These are phyloP conservation scores for Leccinum olivaceopallidum DNA, from an alignment of 768 basidiomycete species.

Conservation along the genomic window DNA sequence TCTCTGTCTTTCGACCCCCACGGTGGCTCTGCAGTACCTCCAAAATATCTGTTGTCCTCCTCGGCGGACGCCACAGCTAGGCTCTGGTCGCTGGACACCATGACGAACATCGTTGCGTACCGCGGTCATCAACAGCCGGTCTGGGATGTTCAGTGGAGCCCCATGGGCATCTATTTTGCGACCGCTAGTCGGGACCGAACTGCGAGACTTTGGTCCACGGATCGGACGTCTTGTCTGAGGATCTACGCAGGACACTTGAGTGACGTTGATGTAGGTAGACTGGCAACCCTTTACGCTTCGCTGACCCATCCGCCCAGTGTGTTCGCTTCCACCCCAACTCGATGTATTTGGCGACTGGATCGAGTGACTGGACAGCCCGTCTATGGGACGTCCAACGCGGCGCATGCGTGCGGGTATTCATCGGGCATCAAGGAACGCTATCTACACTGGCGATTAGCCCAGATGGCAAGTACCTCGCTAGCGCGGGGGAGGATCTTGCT, in stretches of 20 bases:
- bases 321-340: constrained; percentile 98
- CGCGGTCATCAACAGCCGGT: constrained; percentile 96
- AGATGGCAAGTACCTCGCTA: constrained; percentile 92
- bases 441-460: constrained; percentile 88
- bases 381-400: constrained; percentile 99
- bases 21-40: constrained; percentile 81
- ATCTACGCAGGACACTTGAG: constrained; percentile 96
- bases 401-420: constrained; percentile 89
- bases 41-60: constrained; percentile 84
- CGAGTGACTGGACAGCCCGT: constrained; percentile 93
- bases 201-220: constrained; percentile 95
- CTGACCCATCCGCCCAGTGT: constrained; percentile 54
- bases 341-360: constrained; percentile 94
- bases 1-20: constrained; percentile 92
- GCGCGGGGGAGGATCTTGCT: constrained; percentile 87
- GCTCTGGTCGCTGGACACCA: constrained; percentile 94
- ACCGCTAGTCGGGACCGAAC: constrained; percentile 93
- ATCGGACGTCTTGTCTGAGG: constrained; percentile 79
- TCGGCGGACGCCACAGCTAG: constrained; percentile 92
- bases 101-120: constrained; percentile 91
- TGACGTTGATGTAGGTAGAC: constrained; percentile 86
- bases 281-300: background rate
- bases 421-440: constrained; percentile 90
- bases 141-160: constrained; percentile 99
- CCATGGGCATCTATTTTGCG: constrained; percentile 98